Base-by-base conservation (phyloP, 805 yeast species). In the Sungouiozyma ichnusensis region DNA sequence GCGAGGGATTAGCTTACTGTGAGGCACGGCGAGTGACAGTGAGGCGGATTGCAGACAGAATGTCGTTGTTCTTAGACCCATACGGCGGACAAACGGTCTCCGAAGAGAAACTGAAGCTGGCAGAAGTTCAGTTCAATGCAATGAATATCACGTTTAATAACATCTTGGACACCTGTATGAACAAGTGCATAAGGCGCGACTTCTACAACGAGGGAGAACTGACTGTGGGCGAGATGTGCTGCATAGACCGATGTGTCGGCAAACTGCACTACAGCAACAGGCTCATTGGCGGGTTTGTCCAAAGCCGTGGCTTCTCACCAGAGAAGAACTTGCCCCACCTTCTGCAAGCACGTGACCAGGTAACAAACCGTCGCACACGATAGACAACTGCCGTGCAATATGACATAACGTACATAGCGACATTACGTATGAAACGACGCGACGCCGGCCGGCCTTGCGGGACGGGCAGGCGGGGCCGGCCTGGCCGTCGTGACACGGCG, bases 171-270 rank as follows among this genome's bases (percentile, higher is more conserved):
- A 69, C 73, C 3, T 90, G 97, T 60, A 68, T 72, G 16, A 53
- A 62, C 44, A 92, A 92, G 62, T 92, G 98, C 63, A 72, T 92
- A 34, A 80, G 82, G 11, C 58, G 52, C n/a, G 75, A 70, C n/a
- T 84, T 81, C 48, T 88, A 83, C 63, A 85, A 85, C 14, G 97
- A 90, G 53, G 71, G 75, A 8, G 97, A 90, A 19, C 66, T 88
- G 42, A 78, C 76, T 48, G 86, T 87, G 54, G 97, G 95, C 32
- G 97, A 88, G 58, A 63, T 70, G 45, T 72, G 76, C 36, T 90
- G 97, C 59, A 65, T 85, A 9, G 95, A 87, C 60, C 68, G 97
- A 46, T 88, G 97, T 65, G 90, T 84, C 36, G 64, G 77, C 48
- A 88, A 88, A 61, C 87, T 80, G 62, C 84, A 86, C 67, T 72